These are phyloP conservation scores for Bretziella fagacearum DNA, from an alignment of 2,329 filamentous ascomycete species.

Conservation along the genomic window DNA sequence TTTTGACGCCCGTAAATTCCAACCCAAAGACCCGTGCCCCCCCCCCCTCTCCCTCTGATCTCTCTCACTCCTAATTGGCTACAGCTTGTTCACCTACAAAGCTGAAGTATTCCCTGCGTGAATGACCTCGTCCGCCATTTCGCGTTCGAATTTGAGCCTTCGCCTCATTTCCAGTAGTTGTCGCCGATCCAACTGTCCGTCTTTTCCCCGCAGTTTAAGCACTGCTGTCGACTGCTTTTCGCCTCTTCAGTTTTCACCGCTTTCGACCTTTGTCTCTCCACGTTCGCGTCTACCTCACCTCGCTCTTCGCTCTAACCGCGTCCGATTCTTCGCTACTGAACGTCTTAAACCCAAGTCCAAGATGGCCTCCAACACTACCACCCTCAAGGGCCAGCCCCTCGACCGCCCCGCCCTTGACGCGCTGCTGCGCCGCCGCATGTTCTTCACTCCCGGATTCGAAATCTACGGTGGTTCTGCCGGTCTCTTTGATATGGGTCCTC, in stretches of 20 bases:
- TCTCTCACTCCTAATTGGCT: background rate
- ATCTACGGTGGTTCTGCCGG: constrained; percentile 82
- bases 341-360: constrained; percentile 16
- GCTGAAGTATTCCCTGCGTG: constrained; percentile 8
- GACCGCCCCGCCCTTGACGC: constrained; percentile 69
- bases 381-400: constrained; percentile 76
- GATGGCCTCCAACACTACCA: constrained; percentile 45
- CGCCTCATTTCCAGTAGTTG: constrained; percentile 4
- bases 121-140: constrained; percentile 6
- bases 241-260: background rate
- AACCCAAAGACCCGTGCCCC: constrained; percentile 1
- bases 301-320: background rate
- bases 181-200: background rate
- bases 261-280: background rate
- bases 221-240: background rate
- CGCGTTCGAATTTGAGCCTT: constrained; percentile 1
- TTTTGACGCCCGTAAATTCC: constrained; percentile 3
- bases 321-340: background rate
- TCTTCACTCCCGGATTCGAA: constrained; percentile 92
- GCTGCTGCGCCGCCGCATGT: constrained; percentile 72
- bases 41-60: background rate
- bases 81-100: constrained; percentile 6
- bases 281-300: background rate
- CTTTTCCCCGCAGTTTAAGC: background rate
- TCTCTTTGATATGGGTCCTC: constrained; percentile 86